Percentiles rank a stretch among this genome's conserved stretches.
phyloP scores from a whole-genome alignment of 192 early-diverging fungal species.

The Funneliformis geosporum region DNA sequence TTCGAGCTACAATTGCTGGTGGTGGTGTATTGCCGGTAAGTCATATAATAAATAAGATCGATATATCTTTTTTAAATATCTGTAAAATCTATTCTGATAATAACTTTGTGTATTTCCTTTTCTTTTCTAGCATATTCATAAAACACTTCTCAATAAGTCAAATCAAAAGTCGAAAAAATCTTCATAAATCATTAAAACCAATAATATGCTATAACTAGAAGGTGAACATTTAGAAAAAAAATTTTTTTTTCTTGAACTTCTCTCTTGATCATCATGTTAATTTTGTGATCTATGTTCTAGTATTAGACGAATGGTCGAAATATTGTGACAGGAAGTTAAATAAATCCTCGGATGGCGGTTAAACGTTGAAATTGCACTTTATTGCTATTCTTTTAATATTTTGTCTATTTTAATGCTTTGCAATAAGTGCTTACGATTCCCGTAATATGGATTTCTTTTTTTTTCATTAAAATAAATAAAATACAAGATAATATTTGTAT shows the following conservation, averaged over 20 bases:
- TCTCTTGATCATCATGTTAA: not conserved
- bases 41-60: not conserved
- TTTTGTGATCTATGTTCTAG: not conserved
- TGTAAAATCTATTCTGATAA: not conserved
- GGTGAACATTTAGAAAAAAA: not conserved
- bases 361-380: not conserved
- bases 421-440: not conserved
- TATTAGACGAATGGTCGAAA: not conserved
- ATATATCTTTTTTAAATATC: not conserved
- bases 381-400: not conserved
- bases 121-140: slow-evolving; percentile 57
- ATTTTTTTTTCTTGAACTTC: not conserved
- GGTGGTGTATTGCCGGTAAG: slow-evolving; percentile 77
- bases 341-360: not conserved
- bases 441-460: not conserved
- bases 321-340: not conserved
- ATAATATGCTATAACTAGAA: not conserved
- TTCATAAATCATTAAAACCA: not conserved
- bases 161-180: slow-evolving; percentile 29
- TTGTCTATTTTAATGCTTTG: not conserved
- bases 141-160: slow-evolving; percentile 45
- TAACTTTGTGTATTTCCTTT: not conserved
- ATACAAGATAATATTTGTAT: not conserved
- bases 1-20: slow-evolving; percentile 88
- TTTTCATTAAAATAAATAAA: not conserved